phyloP scores from a whole-genome alignment of 176 grass and related monocot genomes.

The Canna indica region DNA sequence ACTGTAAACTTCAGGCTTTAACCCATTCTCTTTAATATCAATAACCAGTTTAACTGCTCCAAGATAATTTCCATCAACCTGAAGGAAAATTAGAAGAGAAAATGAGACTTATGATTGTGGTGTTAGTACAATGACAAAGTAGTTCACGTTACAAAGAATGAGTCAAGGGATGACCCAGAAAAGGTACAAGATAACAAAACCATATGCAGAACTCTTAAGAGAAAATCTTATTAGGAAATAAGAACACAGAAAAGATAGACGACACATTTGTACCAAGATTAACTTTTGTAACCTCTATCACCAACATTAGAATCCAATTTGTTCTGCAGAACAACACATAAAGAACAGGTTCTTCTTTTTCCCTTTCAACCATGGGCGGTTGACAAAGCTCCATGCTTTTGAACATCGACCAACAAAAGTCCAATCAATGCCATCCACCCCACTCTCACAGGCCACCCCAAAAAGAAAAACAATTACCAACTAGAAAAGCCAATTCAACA shows the following conservation, averaged over 20 bases:
- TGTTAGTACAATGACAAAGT: neutral
- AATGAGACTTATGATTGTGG: neutral
- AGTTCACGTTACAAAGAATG: neutral
- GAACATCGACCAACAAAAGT: too few relatives aligned
- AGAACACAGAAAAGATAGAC: neutral
- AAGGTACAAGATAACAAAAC: neutral
- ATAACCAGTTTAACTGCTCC: constrained; percentile 64
- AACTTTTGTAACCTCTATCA: too few relatives aligned
- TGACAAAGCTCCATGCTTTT: too few relatives aligned
- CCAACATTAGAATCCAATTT: too few relatives aligned
- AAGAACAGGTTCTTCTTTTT: too few relatives aligned
- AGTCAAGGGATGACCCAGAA: neutral
- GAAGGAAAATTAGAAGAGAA: constrained; percentile 24
- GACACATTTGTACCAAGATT: neutral
- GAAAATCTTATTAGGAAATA: neutral
- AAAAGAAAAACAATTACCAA: too few relatives aligned
- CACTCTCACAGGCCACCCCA: too few relatives aligned
- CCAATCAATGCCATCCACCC: too few relatives aligned
- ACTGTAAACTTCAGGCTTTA: constrained; percentile 82
- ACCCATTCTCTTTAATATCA: constrained; percentile 64
- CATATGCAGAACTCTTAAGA: neutral
- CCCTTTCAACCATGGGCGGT: too few relatives aligned
- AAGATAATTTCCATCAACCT: constrained; percentile 74
- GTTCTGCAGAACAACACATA: too few relatives aligned
- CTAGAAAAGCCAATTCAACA: too few relatives aligned